phyloP scores from a whole-genome alignment of 2,329 filamentous ascomycete genomes.

The Paecilomyces formosus region DNA sequence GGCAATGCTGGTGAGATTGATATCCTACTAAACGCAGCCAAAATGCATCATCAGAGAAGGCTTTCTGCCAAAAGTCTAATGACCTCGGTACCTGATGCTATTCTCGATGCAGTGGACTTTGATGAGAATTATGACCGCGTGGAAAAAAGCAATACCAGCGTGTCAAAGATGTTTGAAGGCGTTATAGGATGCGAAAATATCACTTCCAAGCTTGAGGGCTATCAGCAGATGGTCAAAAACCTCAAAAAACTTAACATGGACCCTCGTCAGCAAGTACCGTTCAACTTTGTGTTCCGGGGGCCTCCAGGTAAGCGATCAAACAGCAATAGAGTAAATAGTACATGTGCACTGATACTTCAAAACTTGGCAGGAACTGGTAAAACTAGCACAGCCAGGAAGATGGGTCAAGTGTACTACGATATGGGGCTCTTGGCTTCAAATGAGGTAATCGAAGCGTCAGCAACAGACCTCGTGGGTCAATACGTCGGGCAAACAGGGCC shows the following conservation, averaged over 20 bases:
- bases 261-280: slow-evolving; percentile 52
- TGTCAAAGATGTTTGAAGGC: slow-evolving; percentile 50
- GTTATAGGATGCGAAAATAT: slow-evolving; percentile 53
- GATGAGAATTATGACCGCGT: slow-evolving; percentile 53
- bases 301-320: slow-evolving; percentile 46
- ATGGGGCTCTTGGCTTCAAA: slow-evolving; percentile 58
- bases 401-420: slow-evolving; percentile 69
- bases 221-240: slow-evolving; percentile 46
- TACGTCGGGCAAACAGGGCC: slow-evolving; percentile 65
- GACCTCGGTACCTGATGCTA: no score
- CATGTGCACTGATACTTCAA: no score
- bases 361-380: slow-evolving; percentile 56
- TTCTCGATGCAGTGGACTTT: slow-evolving; percentile 39
- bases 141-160: slow-evolving; percentile 41
- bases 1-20: slow-evolving; percentile 71
- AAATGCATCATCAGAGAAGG: slow-evolving; percentile 44
- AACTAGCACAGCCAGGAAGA: slow-evolving; percentile 63
- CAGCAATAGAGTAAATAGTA: no score
- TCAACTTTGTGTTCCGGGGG: slow-evolving; percentile 63
- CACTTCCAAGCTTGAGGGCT: slow-evolving; percentile 46
- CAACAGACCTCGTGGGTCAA: slow-evolving; percentile 60
- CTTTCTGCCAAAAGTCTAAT: no score
- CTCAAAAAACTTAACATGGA: slow-evolving; percentile 49
- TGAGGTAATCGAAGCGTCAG: slow-evolving; percentile 59
- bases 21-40: slow-evolving; percentile 55